Base-by-base conservation (phyloP, 345 rosid species). In the Leavenworthia alabamica region DNA sequence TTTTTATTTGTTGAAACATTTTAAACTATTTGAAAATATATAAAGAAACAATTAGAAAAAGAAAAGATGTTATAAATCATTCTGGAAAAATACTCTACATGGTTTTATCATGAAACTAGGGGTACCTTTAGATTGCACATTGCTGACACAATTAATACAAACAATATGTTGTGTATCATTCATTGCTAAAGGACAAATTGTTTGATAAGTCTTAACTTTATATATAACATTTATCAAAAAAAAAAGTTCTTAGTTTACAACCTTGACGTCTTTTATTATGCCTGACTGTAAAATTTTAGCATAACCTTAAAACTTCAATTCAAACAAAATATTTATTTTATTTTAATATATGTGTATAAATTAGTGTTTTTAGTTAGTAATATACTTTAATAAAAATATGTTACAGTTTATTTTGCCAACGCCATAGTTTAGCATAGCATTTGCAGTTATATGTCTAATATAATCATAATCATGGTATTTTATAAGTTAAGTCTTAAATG, bases 21-120 rank as follows among this genome's bases (percentile, higher is more conserved):
- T 1, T 12, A 7, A 28, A 10, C n/a, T 41, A 22, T 22, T 27
- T 4, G 43, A 52, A 5, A 52, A 9, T 54, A 22, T 31, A 54
- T 15, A 26, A 26, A 44, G 19, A 64, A 43, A 43, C 53, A 43
- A 64, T 33, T 64, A 54, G 36, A 43, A 54, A 54, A 44, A 43
- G 5, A 8, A 16, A 44, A 20, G 22, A 20, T 20, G 22, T 1
- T 20, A 20, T 20, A 20, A 20, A 20, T 20, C 22, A 20, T 20
- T 20, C 22, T 20, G 22, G 22, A 20, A 20, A 20, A 20, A 1
- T 20, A 20, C 2, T 20, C 22, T 2, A 20, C 22, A n/a, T n/a
- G n/a, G n/a, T n/a, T n/a, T n/a, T n/a, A n/a, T n/a, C n/a, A n/a
- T n/a, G n/a, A n/a, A n/a, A n/a, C n/a, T n/a, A n/a, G n/a, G n/a